Percentiles rank a stretch among this genome's conserved stretches.
phyloP scores from a whole-genome alignment of 768 basidiomycete species.

The Termitomyces sp. region DNA sequence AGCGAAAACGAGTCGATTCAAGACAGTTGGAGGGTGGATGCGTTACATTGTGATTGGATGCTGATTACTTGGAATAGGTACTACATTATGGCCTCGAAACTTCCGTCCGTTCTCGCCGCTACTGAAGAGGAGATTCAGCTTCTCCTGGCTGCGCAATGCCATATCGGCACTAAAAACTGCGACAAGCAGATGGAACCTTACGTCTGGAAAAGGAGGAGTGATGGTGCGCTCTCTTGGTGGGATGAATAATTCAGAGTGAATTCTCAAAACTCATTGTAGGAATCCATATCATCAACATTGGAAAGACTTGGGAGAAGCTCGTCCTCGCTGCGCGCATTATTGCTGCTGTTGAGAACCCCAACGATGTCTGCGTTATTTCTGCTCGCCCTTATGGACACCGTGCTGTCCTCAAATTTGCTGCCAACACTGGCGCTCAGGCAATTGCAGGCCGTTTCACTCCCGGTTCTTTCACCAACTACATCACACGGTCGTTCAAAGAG shows the following conservation, averaged over 20 bases:
- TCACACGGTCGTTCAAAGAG: constrained; percentile 99
- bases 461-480: constrained; percentile 99
- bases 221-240: constrained; percentile 57
- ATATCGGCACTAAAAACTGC: constrained; percentile 98
- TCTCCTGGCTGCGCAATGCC: constrained; percentile 91
- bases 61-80: constrained; percentile 26
- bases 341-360: constrained; percentile 96
- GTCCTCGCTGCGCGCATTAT: constrained; percentile 97
- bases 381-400: constrained; percentile 99
- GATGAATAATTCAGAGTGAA: neutral
- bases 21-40: constrained; percentile 38
- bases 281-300: constrained; percentile 95
- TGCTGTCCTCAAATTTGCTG: constrained; percentile 97
- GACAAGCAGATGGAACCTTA: constrained; percentile 99
- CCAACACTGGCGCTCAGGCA: constrained; percentile 97
- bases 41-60: constrained; percentile 28
- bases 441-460: constrained; percentile 99
- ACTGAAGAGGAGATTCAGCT: constrained; percentile 98
- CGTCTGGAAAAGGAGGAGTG: constrained; percentile 93
- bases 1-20: constrained; percentile 27
- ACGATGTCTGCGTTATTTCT: constrained; percentile 96
- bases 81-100: constrained; percentile 71
- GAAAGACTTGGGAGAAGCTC: constrained; percentile 99
- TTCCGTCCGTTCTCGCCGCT: constrained; percentile 88
- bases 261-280: constrained; percentile 41